Conservation (phyloP, 305 asterid species). For the Salvia sclarea region DNA sequence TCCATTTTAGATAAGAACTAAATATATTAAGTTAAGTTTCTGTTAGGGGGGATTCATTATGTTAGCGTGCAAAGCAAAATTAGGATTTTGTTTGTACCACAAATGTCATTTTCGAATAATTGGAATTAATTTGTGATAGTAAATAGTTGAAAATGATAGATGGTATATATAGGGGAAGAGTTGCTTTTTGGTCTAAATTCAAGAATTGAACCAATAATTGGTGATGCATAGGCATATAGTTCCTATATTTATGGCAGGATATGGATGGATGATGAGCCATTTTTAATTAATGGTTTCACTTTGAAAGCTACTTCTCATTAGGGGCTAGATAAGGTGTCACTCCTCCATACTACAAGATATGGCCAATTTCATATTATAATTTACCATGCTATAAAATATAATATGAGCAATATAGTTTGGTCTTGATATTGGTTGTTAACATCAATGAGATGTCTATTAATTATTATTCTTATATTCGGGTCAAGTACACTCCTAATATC, state of each 20-base stretch:
- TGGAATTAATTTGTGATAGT: background rate
- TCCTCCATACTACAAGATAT: slow-evolving; percentile 29
- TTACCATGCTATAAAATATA: too few species aligned
- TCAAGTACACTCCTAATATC: too few species aligned
- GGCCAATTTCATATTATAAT: slow-evolving; percentile 18
- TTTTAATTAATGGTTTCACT: background rate
- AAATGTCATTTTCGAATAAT: background rate
- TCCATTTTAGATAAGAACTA: background rate
- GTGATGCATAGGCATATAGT: background rate
- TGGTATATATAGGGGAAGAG: slow-evolving; percentile 4
- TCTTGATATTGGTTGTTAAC: background rate
- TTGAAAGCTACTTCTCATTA: slow-evolving; percentile 31
- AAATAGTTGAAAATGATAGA: slow-evolving; percentile 22
- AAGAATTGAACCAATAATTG: slow-evolving; percentile 37
- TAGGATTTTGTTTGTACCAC: slow-evolving; percentile 14
- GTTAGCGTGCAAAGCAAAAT: background rate
- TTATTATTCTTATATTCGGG: too few species aligned
- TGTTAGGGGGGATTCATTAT: background rate
- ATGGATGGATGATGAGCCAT: background rate
- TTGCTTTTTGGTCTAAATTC: slow-evolving; percentile 30
- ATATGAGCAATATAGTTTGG: background rate
- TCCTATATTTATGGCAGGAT: slow-evolving; percentile 24
- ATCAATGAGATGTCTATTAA: too few species aligned
- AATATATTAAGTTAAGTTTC: too few species aligned
- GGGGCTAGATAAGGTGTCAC: slow-evolving; percentile 18